phyloP scores from a whole-genome alignment of 108 stramenopile genomes.

The Pseudonitzschia pungens region DNA sequence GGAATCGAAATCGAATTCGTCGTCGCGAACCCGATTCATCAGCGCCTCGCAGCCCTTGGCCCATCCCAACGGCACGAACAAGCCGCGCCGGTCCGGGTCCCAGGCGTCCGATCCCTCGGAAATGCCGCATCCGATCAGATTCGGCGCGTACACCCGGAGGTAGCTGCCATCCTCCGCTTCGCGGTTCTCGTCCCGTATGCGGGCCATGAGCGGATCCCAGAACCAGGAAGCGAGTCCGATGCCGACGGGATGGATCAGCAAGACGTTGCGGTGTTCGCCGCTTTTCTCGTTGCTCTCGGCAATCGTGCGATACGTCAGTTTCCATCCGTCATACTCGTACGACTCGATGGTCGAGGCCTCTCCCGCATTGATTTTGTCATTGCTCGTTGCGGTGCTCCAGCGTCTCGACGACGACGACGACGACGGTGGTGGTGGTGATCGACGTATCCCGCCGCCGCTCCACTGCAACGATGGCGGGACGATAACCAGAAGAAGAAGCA shows the following conservation, averaged over 20 bases:
- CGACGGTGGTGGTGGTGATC: not conserved
- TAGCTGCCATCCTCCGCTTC: slow-evolving; percentile 28
- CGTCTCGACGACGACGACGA: not conserved
- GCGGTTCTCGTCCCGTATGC: slow-evolving; percentile 25
- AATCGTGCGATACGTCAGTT: slow-evolving; percentile 56
- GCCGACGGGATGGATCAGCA: slow-evolving; percentile 73
- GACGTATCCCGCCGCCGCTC: not conserved
- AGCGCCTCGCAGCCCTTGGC: slow-evolving; percentile 56
- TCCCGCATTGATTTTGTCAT: not conserved
- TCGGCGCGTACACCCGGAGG: slow-evolving; percentile 39
- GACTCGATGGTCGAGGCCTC: not conserved
- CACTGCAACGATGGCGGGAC: too few relatives aligned
- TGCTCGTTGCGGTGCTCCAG: too few relatives aligned
- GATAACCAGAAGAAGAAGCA: too few relatives aligned
- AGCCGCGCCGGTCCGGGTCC: slow-evolving; percentile 43
- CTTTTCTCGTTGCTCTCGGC: slow-evolving; percentile 27
- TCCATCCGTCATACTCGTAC: slow-evolving; percentile 52
- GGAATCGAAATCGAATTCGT: not conserved
- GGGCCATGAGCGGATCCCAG: slow-evolving; percentile 33
- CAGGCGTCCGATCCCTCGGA: slow-evolving; percentile 51
- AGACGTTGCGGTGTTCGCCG: slow-evolving; percentile 9
- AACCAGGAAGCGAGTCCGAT: slow-evolving; percentile 70
- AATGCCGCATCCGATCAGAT: slow-evolving; percentile 76
- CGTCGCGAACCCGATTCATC: slow-evolving; percentile 20
- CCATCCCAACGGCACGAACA: slow-evolving; percentile 65